Base-by-base conservation (phyloP, 805 yeast species). In the Pichia scutulata region DNA sequence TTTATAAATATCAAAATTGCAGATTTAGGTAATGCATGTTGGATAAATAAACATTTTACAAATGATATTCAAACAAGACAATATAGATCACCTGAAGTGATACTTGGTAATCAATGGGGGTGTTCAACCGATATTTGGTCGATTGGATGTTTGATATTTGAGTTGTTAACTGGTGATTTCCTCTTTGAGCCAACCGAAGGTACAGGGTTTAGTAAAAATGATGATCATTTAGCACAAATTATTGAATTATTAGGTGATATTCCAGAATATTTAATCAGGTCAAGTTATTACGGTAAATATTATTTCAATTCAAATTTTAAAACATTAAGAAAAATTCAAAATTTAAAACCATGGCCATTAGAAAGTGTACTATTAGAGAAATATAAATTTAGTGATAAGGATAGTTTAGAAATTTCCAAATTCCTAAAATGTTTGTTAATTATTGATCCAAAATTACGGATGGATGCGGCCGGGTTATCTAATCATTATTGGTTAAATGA, bases 51-150 rank as follows among this genome's bases (percentile, higher is more conserved):
- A 46, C 97, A 89, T 64, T 88, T 85, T 67, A 86, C 96, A 5
- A 81, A 88, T 65, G 90, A 88, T 55, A 87, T 89, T 54, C 97
- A 89, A 67, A 89, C 97, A 1, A 75, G 97, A 43, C 97, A 89
- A 65, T 89, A 89, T 66, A 74, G 99, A 43, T 80, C 97, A 0
- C 98, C 98, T 1, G 99, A 92, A 61, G 86, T 85, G 6, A 67
- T 86, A 16, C 60, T 86, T 19, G 93, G 95, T 0, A 78, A 86
- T 10, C 74, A 78, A 30, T 93, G 99, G 99, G 99, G 99, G 1
- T 89, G 96, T 47, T 82, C 92, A 49, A 84, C 95, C 1, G 99
- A 93, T 68, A 77, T 92, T 44, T 93, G 99, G 99, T 86, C 96
- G n/a, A 73, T 86, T 60, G 97, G 95, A 0, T 90, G 98, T 69